Evolutionary conservation across 208 protist species (phyloP), one percentile per base, ranked within the genome.

Genomic region (Crithidia brevicula): DNA sequence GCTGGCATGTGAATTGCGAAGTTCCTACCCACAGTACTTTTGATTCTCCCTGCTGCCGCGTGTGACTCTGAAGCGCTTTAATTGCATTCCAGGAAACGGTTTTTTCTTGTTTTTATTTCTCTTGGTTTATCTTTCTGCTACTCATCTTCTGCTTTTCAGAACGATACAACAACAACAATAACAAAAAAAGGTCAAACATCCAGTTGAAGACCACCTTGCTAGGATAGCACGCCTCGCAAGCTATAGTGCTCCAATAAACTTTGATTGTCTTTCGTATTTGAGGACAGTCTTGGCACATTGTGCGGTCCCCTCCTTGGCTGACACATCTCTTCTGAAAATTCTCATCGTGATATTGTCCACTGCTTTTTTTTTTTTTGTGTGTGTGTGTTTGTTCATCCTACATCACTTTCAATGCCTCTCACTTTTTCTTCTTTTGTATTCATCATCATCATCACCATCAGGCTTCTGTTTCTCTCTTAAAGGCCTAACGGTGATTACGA

Each of bases 1-100:
- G 31, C 20, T 74, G 34, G 67, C 30, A 18, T 51, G 51, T 27
- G 67, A 74, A 59, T 49, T 74, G 40, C 27, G 36, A 4, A 27
- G 42, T 25, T 46, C 28, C 31, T 74, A 74, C 46, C 67, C 67
- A 8, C 59, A 74, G 10, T 61, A 74, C 28, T 74, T 74, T n/a
- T n/a, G n/a, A n/a, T n/a, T n/a, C n/a, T n/a, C n/a, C n/a, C n/a
- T n/a, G n/a, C n/a, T n/a, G 2, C 23, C 46, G 7, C 46, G 20
- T 51, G 13, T 18, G 11, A 13, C 11, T 51, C 7, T 20, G 18
- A 10, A 27, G 20, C 46, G 15, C 31, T 10, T 18, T 54, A 22
- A n/a, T 34, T 36, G 49, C 16, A 5, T 28, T 18, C 20, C 23
- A 5, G 6, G 16, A 51, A 20, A 6, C 28, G 23, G 16, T 56